phyloP scores from a whole-genome alignment of 108 stramenopile species.

The Chaetoceros muelleri region DNA sequence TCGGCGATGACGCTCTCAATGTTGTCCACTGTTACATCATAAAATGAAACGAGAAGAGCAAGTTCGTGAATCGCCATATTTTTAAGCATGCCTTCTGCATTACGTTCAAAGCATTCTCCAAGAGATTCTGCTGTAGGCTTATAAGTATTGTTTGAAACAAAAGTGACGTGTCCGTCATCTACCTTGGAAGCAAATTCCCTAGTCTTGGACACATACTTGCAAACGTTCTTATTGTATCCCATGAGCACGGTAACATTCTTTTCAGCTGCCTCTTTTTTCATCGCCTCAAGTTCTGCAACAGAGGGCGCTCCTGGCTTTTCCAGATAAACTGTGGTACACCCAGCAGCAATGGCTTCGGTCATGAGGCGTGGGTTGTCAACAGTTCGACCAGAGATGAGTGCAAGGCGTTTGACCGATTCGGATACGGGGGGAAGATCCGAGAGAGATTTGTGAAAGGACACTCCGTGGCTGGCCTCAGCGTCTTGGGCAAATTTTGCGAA shows the following conservation, averaged over 20 bases:
- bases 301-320: slow-evolving; percentile 91
- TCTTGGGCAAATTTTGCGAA: slow-evolving; percentile 62
- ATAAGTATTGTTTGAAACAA: slow-evolving; percentile 91
- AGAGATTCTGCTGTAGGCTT: slow-evolving; percentile 65
- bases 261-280: slow-evolving; percentile 62
- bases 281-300: slow-evolving; percentile 66
- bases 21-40: slow-evolving; percentile 77
- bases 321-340: slow-evolving; percentile 68
- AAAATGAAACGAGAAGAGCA: slow-evolving; percentile 79
- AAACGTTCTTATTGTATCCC: slow-evolving; percentile 95
- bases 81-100: slow-evolving; percentile 90
- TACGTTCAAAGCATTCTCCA: slow-evolving; percentile 89
- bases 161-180: slow-evolving; percentile 65
- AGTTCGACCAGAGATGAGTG: slow-evolving; percentile 80
- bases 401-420: slow-evolving; percentile 65
- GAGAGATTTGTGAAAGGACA: slow-evolving; percentile 57
- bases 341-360: slow-evolving; percentile 49
- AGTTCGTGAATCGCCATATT: slow-evolving; percentile 94
- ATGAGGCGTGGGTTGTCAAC: slow-evolving; percentile 81
- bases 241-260: slow-evolving; percentile 77
- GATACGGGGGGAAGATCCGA: slow-evolving; percentile 59
- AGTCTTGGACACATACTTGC: slow-evolving; percentile 79
- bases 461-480: slow-evolving; percentile 43
- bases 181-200: slow-evolving; percentile 50
- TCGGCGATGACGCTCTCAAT: slow-evolving; percentile 74